Conservation (phyloP, 345 rosid species). For the Gossypium rotundifolium region DNA sequence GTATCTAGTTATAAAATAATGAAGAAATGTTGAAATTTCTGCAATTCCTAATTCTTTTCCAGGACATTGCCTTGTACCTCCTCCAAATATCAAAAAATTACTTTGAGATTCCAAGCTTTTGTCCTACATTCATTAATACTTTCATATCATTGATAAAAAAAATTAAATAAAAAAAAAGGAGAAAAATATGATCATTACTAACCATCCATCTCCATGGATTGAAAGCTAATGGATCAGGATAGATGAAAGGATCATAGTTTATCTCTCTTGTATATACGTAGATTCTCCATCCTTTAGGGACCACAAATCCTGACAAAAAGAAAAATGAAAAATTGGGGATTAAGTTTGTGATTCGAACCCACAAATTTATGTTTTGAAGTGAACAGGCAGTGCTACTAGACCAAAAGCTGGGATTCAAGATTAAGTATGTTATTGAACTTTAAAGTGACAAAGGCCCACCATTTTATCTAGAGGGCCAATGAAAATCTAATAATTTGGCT, state of each 20-base stretch:
- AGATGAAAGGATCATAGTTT: conserved; percentile 56
- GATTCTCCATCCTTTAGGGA: conserved; percentile 95
- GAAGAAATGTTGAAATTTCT: conserved; percentile 84
- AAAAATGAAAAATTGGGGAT: not conserved
- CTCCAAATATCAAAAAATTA: conserved; percentile 68
- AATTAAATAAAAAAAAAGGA: not conserved
- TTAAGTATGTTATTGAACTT: too few species aligned
- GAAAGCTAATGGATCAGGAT: conserved; percentile 66
- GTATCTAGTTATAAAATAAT: conserved; percentile 83
- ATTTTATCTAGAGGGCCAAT: not conserved
- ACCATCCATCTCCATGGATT: conserved; percentile 88
- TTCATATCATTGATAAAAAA: not conserved
- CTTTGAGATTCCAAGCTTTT: conserved; percentile 28
- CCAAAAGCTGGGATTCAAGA: too few species aligned
- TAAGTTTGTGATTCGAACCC: not conserved
- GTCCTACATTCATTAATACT: not conserved
- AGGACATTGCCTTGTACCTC: conserved; percentile 86
- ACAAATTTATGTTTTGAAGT: too few species aligned
- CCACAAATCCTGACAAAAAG: conserved; percentile 46
- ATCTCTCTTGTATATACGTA: conserved; percentile 83
- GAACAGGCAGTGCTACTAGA: too few species aligned
- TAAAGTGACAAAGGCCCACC: not conserved
- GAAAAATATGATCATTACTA: not conserved
- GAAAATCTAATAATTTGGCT: not conserved
- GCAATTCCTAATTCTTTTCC: conserved; percentile 91